Percentiles rank a stretch among this genome's conserved stretches.
phyloP scores from a whole-genome alignment of 78 protist genomes.

The Tieghemostelium lacteum region DNA sequence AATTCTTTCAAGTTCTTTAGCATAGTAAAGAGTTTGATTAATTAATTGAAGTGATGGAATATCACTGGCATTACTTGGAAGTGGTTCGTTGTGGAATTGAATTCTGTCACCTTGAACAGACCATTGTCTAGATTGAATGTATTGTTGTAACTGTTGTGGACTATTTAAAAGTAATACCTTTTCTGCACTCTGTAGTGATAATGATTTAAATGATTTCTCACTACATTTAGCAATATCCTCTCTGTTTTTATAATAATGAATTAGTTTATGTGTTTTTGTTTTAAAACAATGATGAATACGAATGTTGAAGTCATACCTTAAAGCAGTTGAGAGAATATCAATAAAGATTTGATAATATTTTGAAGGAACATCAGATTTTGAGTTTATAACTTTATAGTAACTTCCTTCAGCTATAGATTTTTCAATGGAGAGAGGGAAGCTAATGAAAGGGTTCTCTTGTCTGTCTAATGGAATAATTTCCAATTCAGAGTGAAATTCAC shows the following conservation, averaged over 20 bases:
- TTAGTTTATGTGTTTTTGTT: background rate
- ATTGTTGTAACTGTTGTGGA: constrained; percentile 38
- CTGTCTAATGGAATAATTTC: constrained; percentile 53
- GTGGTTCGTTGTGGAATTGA: constrained; percentile 1
- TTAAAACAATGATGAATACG: background rate
- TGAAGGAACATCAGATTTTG: constrained; percentile 60
- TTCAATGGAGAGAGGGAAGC: constrained; percentile 60
- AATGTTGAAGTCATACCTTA: constrained; percentile 25
- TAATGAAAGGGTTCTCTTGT: constrained; percentile 51
- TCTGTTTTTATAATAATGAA: background rate
- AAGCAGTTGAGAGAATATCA: constrained; percentile 35
- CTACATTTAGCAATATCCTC: constrained; percentile 79
- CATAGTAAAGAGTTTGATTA: constrained; percentile 72
- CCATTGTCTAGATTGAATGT: constrained; percentile 31
- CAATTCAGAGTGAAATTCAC: constrained; percentile 53
- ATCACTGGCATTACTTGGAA: background rate
- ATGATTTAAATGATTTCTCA: constrained; percentile 66
- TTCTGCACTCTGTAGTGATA: constrained; percentile 59
- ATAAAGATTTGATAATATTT: constrained; percentile 44
- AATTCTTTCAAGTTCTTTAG: constrained; percentile 82
- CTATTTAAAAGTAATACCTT: constrained; percentile 24
- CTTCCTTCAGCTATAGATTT: constrained; percentile 73
- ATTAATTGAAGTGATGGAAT: constrained; percentile 76
- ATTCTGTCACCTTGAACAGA: constrained; percentile 54
- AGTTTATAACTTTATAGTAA: constrained; percentile 45